phyloP scores from a whole-genome alignment of 768 basidiomycete species.

The Xerocomellus amylosporus region DNA sequence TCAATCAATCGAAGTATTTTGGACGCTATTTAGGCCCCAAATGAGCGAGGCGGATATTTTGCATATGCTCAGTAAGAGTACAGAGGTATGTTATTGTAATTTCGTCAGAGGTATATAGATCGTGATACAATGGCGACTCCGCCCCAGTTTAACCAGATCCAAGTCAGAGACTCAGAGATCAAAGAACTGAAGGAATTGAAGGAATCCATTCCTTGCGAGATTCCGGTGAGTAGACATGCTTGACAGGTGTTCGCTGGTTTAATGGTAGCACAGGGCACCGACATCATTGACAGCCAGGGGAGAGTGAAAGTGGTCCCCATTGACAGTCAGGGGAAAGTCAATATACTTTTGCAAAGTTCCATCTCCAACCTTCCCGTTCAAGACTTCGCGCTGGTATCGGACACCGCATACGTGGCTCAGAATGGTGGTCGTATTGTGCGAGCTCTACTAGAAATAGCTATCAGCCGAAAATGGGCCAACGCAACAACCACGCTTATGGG shows the following conservation, averaged over 20 bases:
- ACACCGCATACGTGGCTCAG: conserved; percentile 90
- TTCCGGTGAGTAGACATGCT: conserved; percentile 51
- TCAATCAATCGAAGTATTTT: conserved; percentile 85
- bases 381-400: conserved; percentile 95
- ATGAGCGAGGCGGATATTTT: conserved; percentile 96
- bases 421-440: conserved; percentile 93
- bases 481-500: conserved; percentile 77
- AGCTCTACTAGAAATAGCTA: conserved; percentile 91
- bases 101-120: neutral
- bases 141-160: conserved; percentile 87
- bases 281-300: conserved; percentile 29
- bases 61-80: conserved; percentile 81
- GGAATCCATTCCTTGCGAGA: conserved; percentile 72
- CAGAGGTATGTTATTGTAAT: conserved; percentile 60
- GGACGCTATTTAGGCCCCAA: conserved; percentile 64
- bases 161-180: conserved; percentile 86
- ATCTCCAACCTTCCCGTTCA: conserved; percentile 81
- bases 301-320: too few relatives aligned
- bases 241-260: neutral
- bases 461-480: conserved; percentile 89
- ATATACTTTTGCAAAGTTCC: conserved; percentile 88
- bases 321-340: conserved; percentile 77
- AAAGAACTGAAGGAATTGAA: conserved; percentile 75
- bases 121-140: neutral
- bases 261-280: conserved; percentile 47